Evolutionary conservation across 345 rosid genomes (phyloP).

Genomic region (Salix arbutifolia): DNA sequence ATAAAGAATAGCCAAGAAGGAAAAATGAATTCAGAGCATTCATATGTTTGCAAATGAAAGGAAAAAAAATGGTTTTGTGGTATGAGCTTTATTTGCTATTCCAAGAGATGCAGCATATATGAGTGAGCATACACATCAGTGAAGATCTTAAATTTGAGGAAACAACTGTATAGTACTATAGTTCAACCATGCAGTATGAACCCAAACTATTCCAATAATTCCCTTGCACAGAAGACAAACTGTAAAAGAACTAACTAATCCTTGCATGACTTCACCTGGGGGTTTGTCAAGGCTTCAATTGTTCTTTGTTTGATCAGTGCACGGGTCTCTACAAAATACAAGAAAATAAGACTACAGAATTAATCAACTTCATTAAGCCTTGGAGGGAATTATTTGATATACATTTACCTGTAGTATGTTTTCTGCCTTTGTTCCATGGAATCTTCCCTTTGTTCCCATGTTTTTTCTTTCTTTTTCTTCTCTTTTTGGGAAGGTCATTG

Average conservation of each 20-base stretch:
- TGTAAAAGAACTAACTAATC: conserved; percentile 30
- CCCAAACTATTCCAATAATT: conserved; percentile 4
- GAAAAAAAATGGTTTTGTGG: neutral
- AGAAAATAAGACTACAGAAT: conserved; percentile 10
- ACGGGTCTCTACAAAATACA: conserved; percentile 52
- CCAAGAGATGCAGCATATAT: neutral
- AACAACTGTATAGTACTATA: neutral
- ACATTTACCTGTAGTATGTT: conserved; percentile 59
- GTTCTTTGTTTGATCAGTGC: conserved; percentile 73
- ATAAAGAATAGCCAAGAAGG: neutral
- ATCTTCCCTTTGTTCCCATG: conserved; percentile 72
- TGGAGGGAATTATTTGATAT: neutral
- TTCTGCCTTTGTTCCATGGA: conserved; percentile 84
- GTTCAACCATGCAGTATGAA: neutral
- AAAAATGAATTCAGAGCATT: neutral
- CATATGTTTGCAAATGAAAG: neutral
- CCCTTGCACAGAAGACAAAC: neutral
- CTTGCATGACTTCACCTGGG: conserved; percentile 95
- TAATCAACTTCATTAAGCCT: conserved; percentile 10
- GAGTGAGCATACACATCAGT: neutral
- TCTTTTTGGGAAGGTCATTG: conserved; percentile 27
- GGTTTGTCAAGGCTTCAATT: conserved; percentile 74
- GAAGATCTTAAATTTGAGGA: neutral
- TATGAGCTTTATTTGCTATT: neutral
- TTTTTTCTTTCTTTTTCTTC: conserved; percentile 58